Evolutionary conservation across 2,329 filamentous ascomycete species (phyloP), one percentile per base, ranked within the genome.

Genomic region (Ophiosphaerella narmari): DNA sequence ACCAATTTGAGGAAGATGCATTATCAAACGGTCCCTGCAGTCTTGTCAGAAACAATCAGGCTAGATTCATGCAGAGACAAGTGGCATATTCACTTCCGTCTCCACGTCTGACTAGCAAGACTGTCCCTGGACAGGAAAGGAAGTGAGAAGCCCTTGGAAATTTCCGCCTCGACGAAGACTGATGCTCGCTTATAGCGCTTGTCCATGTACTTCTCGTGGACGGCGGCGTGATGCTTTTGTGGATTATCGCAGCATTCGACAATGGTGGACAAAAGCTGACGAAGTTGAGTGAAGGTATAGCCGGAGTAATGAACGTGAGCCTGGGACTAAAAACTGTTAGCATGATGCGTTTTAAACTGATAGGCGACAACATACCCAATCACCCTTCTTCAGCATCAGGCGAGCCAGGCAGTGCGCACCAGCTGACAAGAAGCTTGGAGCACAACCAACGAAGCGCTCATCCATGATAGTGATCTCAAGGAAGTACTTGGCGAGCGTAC

Each of bases 391-490:
- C 51, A 99, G 78, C 80, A 99, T 90, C 67, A 93, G 75, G 51
- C 93, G 88, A 35, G 94, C 90, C 43, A 99, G 80, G 71, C 92
- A 97, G 74, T 99, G 94, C 21, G 94, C 90, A 24, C 90, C 93
- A 14, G 94, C 94, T 47, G 94, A 90, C 44, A 93, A 78, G 71
- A 90, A 97, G 80, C 92, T 97, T 2, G 93, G 90, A 29, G 90
- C 89, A 63, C 88, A 91, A 23, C 89, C 90, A 32, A 99, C 91
- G 67, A 99, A 97, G 16, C 93, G 89, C 79, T 97, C 92, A 70
- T 99, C 94, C 91, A 97, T 97, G 72, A 97, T 87, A 33, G 91
- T 95, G 47, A 97, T 84, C 73, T 99, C 94, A 23, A 99, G 81
- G 75, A 99, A 97, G 77, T 99, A 99, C 77, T 99, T 99, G 63